Conservation (phyloP, 352 stramenopile genomes). For the Lagenidium giganteum region DNA sequence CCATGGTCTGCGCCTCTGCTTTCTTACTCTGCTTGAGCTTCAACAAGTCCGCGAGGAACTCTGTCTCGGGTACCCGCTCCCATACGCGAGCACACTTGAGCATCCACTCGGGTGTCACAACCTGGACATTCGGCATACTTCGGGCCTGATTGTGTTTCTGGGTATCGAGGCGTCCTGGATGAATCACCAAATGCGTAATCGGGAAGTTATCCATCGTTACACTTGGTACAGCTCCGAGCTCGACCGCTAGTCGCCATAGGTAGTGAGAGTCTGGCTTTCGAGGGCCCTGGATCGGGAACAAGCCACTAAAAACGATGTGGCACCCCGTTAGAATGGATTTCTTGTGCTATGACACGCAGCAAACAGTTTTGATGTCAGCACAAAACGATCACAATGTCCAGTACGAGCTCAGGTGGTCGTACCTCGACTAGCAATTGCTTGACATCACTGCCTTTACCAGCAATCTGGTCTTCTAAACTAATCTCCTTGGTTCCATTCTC, state of each 20-base stretch:
- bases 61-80: conserved; percentile 46
- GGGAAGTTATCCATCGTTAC: conserved; percentile 69
- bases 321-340: conserved; percentile 54
- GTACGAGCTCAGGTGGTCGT: background rate
- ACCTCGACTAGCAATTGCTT: conserved; percentile 66
- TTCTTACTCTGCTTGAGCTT: conserved; percentile 30
- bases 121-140: conserved; percentile 42
- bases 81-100: conserved; percentile 73
- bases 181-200: conserved; percentile 82
- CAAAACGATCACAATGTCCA: background rate
- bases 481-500: conserved; percentile 36
- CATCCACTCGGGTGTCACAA: conserved; percentile 80
- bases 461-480: conserved; percentile 65
- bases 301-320: conserved; percentile 76
- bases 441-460: conserved; percentile 56
- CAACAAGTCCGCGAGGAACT: conserved; percentile 68
- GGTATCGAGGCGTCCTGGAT: conserved; percentile 70
- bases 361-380: background rate
- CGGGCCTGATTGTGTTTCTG: conserved; percentile 79
- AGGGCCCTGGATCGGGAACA: conserved; percentile 59
- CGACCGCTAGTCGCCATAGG: conserved; percentile 67
- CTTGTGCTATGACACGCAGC: conserved; percentile 42
- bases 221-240: conserved; percentile 64
- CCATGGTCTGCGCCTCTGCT: background rate
- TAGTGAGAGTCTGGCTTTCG: conserved; percentile 62